A percentile compares a stretch with the other conserved stretches of the same genome.
Evolutionary conservation across 163 green algal genomes (phyloP).

Genomic region (Scenedesmus sp.): DNA sequence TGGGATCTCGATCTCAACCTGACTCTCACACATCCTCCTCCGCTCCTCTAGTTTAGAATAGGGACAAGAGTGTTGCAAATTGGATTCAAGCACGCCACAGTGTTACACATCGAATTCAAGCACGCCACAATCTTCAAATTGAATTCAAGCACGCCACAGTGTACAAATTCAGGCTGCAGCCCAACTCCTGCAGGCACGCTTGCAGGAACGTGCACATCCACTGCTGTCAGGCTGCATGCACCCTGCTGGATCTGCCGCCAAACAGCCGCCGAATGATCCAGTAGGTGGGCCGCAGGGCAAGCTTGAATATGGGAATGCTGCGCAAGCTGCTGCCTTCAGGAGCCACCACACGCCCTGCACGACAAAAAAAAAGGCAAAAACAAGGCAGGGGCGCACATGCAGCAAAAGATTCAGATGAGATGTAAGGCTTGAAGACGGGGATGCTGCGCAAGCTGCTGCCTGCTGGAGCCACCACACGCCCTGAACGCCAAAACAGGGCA

Average conservation of each 20-base stretch:
- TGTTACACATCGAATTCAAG: too few relatives aligned
- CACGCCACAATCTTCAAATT: too few relatives aligned
- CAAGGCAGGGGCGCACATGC: neutral
- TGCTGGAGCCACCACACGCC: neutral
- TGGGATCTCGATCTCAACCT: too few relatives aligned
- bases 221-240: neutral
- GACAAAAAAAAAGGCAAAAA: neutral
- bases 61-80: too few relatives aligned
- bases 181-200: too few relatives aligned
- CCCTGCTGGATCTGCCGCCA: neutral
- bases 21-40: too few relatives aligned
- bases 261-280: constrained; percentile 35
- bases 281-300: constrained; percentile 58
- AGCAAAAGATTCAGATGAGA: neutral
- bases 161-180: too few relatives aligned
- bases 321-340: neutral
- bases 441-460: constrained; percentile 30
- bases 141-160: too few relatives aligned
- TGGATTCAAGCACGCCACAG: too few relatives aligned
- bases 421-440: constrained; percentile 54
- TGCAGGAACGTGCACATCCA: neutral
- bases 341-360: constrained; percentile 2
- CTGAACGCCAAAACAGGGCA: neutral
- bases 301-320: constrained; percentile 57
- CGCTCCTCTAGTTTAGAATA: too few relatives aligned